Conservation (phyloP, 257 asterid species). For the Solanum tarapatanum region DNA sequence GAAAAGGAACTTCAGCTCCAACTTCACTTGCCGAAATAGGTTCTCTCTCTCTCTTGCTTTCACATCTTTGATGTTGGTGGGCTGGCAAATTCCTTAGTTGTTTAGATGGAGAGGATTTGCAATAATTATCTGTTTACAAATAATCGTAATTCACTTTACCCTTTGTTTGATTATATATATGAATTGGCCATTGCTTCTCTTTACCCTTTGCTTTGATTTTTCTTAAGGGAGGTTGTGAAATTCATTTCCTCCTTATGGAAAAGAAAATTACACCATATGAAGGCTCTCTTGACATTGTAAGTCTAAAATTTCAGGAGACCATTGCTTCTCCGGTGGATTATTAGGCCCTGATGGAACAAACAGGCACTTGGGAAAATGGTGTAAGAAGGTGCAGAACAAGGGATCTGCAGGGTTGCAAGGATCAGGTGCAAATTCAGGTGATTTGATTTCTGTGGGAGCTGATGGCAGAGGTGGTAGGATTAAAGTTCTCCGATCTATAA, state of each 20-base stretch:
- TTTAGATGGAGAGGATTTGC: not conserved
- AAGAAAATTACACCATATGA: not conserved
- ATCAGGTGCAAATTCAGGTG: constrained; percentile 33
- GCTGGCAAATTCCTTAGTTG: not conserved
- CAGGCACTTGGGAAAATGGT: constrained; percentile 93
- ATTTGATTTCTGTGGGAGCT: constrained; percentile 80
- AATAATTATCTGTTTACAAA: not conserved
- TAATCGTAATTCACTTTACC: not conserved
- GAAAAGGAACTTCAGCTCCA: constrained; percentile 22
- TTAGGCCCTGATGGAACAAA: constrained; percentile 78
- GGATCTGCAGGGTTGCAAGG: constrained; percentile 27
- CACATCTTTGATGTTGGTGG: not conserved
- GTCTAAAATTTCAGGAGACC: constrained; percentile 23
- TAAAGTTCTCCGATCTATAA: constrained; percentile 60
- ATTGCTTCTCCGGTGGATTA: constrained; percentile 62
- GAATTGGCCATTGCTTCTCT: not conserved
- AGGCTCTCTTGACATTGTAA: not conserved
- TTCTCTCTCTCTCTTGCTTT: not conserved
- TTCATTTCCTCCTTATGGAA: not conserved
- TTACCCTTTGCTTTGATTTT: not conserved
- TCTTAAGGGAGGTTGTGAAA: not conserved
- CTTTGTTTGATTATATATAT: not conserved
- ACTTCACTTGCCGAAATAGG: not conserved
- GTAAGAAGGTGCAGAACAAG: constrained; percentile 48
- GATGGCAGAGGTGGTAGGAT: constrained; percentile 93